phyloP scores from a whole-genome alignment of 2,329 filamentous ascomycete species.

The Keithomyces neogunnii region DNA sequence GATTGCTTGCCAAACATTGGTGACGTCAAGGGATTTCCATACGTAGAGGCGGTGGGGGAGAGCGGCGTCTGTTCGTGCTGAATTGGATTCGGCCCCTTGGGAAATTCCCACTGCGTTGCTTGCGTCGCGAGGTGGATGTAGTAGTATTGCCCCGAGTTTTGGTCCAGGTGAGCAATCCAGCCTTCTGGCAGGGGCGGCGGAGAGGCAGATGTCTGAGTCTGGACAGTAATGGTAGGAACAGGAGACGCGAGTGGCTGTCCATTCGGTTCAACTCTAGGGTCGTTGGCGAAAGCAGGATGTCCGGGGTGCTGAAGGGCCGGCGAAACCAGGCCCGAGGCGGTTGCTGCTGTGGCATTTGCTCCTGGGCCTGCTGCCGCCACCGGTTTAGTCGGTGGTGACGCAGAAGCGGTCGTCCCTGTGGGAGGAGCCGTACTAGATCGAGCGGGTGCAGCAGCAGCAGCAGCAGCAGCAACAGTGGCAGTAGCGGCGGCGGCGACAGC shows the following conservation, averaged over 20 bases:
- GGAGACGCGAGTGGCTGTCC: slow-evolving; percentile 36
- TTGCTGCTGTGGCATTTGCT: slow-evolving; percentile 9
- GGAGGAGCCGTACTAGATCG: slow-evolving; percentile 5
- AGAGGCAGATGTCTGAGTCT: slow-evolving; percentile 57
- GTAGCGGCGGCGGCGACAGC: slow-evolving; percentile 12
- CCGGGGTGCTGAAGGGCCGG: slow-evolving; percentile 50
- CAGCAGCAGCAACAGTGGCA: slow-evolving; percentile 14
- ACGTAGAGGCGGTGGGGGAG: slow-evolving; percentile 72
- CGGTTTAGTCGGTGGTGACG: slow-evolving; percentile 3
- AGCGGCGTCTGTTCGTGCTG: slow-evolving; percentile 74
- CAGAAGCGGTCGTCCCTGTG: not conserved
- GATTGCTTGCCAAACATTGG: slow-evolving; percentile 50
- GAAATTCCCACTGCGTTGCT: slow-evolving; percentile 97
- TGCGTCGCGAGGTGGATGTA: slow-evolving; percentile 96
- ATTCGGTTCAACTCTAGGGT: slow-evolving; percentile 49
- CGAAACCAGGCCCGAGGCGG: slow-evolving; percentile 28
- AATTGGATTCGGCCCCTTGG: slow-evolving; percentile 86
- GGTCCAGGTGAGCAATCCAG: slow-evolving; percentile 95
- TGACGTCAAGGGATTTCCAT: slow-evolving; percentile 64
- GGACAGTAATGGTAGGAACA: slow-evolving; percentile 31
- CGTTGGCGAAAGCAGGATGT: slow-evolving; percentile 89
- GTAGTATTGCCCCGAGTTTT: slow-evolving; percentile 95
- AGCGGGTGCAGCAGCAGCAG: not conserved
- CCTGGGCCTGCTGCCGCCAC: slow-evolving; percentile 6
- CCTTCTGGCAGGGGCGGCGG: slow-evolving; percentile 92